These are phyloP conservation scores for Cajanus cajan DNA, from an alignment of 306 rosid species.

Conservation along the genomic window DNA sequence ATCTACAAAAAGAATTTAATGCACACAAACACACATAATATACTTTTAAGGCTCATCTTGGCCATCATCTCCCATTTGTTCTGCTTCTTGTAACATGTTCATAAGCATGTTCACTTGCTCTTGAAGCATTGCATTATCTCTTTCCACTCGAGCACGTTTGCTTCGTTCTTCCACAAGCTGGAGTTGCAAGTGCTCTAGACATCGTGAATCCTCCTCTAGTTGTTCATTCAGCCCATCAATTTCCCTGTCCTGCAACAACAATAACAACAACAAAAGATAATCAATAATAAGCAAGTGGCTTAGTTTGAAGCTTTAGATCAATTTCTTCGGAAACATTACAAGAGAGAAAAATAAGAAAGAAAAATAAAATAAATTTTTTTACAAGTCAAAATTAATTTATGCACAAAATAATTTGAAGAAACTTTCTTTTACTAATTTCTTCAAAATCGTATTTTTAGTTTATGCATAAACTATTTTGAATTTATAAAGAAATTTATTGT, in stretches of 20 bases:
- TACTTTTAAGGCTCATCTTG: conserved; percentile 41
- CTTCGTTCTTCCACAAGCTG: conserved; percentile 79
- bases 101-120: conserved; percentile 87
- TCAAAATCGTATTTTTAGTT: too few relatives aligned
- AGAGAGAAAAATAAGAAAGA: too few relatives aligned
- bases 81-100: conserved; percentile 80
- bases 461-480: too few relatives aligned
- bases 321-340: too few relatives aligned
- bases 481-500: too few relatives aligned
- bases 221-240: conserved; percentile 81
- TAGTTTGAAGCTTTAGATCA: not conserved
- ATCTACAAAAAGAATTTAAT: conserved; percentile 50
- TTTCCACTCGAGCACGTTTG: conserved; percentile 65
- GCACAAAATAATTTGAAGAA: too few relatives aligned
- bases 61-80: conserved; percentile 52
- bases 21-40: not conserved
- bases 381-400: too few relatives aligned
- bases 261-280: not conserved
- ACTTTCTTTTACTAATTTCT: too few relatives aligned
- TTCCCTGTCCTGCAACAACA: conserved; percentile 70
- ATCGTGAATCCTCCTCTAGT: conserved; percentile 71
- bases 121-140: conserved; percentile 79
- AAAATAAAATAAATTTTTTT: too few relatives aligned
- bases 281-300: not conserved
- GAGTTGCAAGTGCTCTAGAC: conserved; percentile 77